Percentiles rank a stretch among this genome's conserved stretches.
These are phyloP conservation scores for Cystobasidium onofrii DNA, from an alignment of 768 basidiomycete species.

Conservation along the genomic window DNA sequence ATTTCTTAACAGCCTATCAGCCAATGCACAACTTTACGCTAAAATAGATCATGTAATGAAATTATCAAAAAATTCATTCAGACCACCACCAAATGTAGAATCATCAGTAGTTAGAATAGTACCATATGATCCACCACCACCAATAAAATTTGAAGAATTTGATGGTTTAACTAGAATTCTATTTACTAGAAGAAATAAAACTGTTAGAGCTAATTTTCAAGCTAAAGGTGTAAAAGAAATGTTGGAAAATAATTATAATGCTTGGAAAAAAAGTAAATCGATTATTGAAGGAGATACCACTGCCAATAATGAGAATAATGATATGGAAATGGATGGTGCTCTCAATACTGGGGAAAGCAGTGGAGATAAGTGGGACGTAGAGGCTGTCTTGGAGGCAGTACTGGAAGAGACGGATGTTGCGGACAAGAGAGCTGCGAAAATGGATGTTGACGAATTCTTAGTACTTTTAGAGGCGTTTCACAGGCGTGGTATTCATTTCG, in stretches of 20 bases:
- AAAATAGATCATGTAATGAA: conserved; percentile 94
- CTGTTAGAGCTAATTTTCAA: conserved; percentile 69
- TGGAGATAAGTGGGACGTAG: conserved; percentile 48
- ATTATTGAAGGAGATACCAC: conserved; percentile 61
- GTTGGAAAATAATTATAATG: conserved; percentile 85
- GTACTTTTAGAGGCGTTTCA: conserved; percentile 45
- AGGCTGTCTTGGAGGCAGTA: conserved; percentile 59
- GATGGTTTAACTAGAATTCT: conserved; percentile 87
- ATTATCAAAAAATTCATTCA: conserved; percentile 92
- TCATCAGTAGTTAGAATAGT: conserved; percentile 82
- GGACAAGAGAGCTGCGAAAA: conserved; percentile 78
- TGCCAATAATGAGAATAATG: conserved; percentile 40
- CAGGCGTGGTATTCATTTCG: conserved; percentile 45
- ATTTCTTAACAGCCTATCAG: conserved; percentile 53
- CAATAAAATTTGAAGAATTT: conserved; percentile 92
- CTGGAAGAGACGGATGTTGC: conserved; percentile 62
- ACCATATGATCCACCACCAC: conserved; percentile 89
- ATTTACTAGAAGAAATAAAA: conserved; percentile 84
- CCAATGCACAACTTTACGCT: conserved; percentile 94
- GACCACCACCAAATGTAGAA: conserved; percentile 91
- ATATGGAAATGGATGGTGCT: conserved; percentile 60
- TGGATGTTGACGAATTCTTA: conserved; percentile 77
- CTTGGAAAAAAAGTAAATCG: conserved; percentile 72
- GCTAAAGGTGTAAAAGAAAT: conserved; percentile 91
- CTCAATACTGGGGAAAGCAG: no score